phyloP scores from a whole-genome alignment of 2,329 filamentous ascomycete species.

The Cladophialophora chaetospira region DNA sequence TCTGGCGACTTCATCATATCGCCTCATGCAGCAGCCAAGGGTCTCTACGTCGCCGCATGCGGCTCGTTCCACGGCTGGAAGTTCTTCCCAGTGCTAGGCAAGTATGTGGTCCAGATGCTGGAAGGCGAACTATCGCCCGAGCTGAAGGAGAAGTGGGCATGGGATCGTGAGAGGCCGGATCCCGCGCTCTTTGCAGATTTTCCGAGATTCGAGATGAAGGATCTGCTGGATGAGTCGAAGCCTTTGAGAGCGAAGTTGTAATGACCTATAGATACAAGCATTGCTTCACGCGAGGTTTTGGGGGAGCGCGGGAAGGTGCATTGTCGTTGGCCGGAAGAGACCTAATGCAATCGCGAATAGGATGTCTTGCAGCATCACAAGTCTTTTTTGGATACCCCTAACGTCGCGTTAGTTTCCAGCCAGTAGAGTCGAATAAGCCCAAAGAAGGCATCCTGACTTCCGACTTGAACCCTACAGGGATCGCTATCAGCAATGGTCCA shows the following conservation, averaged over 20 bases:
- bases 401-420: too few species aligned
- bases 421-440: too few species aligned
- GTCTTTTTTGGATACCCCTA: too few species aligned
- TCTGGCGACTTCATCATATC: conserved; percentile 56
- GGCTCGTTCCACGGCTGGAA: conserved; percentile 54
- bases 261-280: too few species aligned
- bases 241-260: background rate
- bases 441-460: too few species aligned
- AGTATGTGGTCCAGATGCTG: conserved; percentile 52
- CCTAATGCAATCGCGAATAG: too few species aligned
- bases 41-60: conserved; percentile 46
- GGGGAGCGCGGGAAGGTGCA: background rate
- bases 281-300: too few species aligned
- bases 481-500: too few species aligned
- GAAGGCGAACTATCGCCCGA: conserved; percentile 47
- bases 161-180: conserved; percentile 61
- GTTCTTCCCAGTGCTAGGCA: conserved; percentile 57
- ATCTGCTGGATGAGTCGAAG: conserved; percentile 44
- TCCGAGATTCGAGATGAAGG: conserved; percentile 60
- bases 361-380: too few species aligned
- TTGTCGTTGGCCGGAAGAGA: too few species aligned
- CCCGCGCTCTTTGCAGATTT: conserved; percentile 56
- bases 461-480: too few species aligned
- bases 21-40: conserved; percentile 45
- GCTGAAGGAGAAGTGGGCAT: conserved; percentile 47